Evolutionary conservation across 108 stramenopile species (phyloP).

Genomic region (Skeletonema costatum): DNA sequence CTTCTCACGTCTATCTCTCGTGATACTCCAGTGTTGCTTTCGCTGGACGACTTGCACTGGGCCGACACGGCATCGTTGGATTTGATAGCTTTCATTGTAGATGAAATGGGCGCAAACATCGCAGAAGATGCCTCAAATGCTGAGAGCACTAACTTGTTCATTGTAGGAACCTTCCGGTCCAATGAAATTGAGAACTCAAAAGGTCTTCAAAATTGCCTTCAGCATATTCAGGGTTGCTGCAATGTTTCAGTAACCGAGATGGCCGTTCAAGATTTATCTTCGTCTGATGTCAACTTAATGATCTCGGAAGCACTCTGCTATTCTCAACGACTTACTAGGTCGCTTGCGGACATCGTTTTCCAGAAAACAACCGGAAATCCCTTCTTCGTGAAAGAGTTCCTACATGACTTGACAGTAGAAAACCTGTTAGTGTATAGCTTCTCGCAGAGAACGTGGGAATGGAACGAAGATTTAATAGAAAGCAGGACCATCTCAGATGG

Average conservation of each 20-base stretch:
- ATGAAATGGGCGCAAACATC: constrained; percentile 15
- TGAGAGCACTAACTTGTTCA: constrained; percentile 10
- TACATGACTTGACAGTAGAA: constrained; percentile 22
- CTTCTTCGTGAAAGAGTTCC: constrained; percentile 38
- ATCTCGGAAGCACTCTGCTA: constrained; percentile 19
- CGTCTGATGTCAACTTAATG: constrained; percentile 18
- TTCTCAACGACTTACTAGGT: constrained; percentile 15
- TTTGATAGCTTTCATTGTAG: constrained; percentile 38
- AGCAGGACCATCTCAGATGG: not conserved
- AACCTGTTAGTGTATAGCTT: constrained; percentile 35
- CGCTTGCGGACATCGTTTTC: constrained; percentile 23
- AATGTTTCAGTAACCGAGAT: constrained; percentile 18
- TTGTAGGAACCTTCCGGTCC: constrained; percentile 56
- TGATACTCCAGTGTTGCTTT: constrained; percentile 35
- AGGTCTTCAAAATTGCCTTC: constrained; percentile 3
- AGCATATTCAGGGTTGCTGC: not conserved
- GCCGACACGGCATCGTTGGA: constrained; percentile 53
- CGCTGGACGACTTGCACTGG: constrained; percentile 74
- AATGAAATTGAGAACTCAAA: constrained; percentile 48
- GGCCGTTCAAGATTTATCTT: constrained; percentile 3
- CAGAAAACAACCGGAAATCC: constrained; percentile 52
- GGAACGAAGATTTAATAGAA: constrained; percentile 42
- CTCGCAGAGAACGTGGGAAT: constrained; percentile 45
- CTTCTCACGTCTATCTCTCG: constrained; percentile 3
- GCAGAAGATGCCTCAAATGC: not conserved